These are phyloP conservation scores for Cucumis sativus DNA, from an alignment of 306 rosid species.

Conservation along the genomic window DNA sequence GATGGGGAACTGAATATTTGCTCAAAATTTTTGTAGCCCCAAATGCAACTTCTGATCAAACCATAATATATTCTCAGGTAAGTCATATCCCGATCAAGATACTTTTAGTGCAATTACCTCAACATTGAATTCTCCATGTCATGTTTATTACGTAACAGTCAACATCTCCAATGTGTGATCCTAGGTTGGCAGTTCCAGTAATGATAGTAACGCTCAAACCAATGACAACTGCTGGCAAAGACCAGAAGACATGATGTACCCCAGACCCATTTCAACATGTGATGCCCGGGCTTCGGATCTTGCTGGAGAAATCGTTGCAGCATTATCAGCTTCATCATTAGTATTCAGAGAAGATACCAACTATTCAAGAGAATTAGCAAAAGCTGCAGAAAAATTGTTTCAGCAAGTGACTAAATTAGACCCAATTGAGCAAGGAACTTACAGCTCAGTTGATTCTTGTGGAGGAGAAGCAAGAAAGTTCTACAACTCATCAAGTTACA, in stretches of 20 bases:
- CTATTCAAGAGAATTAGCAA: slow-evolving; percentile 33
- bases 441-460: slow-evolving; percentile 35
- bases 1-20: slow-evolving; percentile 77
- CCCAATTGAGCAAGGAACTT: slow-evolving; percentile 40
- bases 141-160: background rate
- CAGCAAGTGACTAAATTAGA: slow-evolving; percentile 25
- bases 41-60: slow-evolving; percentile 23
- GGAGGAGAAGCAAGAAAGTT: slow-evolving; percentile 57
- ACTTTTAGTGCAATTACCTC: background rate
- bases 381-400: slow-evolving; percentile 37
- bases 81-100: slow-evolving; percentile 5
- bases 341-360: slow-evolving; percentile 39
- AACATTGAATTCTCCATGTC: background rate
- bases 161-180: background rate
- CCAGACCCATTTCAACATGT: slow-evolving; percentile 50
- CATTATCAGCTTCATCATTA: slow-evolving; percentile 68
- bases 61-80: slow-evolving; percentile 60
- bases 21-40: slow-evolving; percentile 42
- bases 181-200: slow-evolving; percentile 61
- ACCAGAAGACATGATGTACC: slow-evolving; percentile 60
- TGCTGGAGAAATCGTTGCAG: slow-evolving; percentile 67
- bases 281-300: slow-evolving; percentile 55
- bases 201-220: slow-evolving; percentile 10
- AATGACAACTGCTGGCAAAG: slow-evolving; percentile 72
- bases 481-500: slow-evolving; percentile 43